Conservation (phyloP, 495 filamentous ascomycete genomes). For the Penicillium daleae region DNA sequence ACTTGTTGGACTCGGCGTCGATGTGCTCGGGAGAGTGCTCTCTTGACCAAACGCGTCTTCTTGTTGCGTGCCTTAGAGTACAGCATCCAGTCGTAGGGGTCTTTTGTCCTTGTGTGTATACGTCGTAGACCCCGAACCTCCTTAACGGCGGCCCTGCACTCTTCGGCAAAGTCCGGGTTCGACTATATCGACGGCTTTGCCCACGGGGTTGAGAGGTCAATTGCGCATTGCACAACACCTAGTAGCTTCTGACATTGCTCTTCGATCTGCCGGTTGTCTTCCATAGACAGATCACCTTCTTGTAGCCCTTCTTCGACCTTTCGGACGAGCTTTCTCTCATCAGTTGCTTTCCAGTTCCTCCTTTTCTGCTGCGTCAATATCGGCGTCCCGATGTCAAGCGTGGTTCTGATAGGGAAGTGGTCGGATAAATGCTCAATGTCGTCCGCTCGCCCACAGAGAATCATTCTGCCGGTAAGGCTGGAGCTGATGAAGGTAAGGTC, state of each 20-base stretch:
- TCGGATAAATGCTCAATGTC: constrained; percentile 20
- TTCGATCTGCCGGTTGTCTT: background rate
- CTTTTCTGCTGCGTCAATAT: background rate
- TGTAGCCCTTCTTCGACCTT: background rate
- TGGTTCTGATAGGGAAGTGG: constrained; percentile 16
- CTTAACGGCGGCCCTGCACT: constrained; percentile 10
- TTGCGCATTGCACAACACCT: background rate
- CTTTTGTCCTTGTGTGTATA: background rate
- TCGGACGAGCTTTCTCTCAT: background rate
- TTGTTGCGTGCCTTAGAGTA: constrained; percentile 13
- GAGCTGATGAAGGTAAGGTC: constrained; percentile 19
- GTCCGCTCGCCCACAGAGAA: constrained; percentile 7
- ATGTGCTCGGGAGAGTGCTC: constrained; percentile 2
- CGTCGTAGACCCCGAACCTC: constrained; percentile 8
- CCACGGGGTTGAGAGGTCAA: constrained; percentile 12
- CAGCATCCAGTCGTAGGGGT: constrained; percentile 5
- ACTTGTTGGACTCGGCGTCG: constrained; percentile 14
- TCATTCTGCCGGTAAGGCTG: constrained; percentile 1
- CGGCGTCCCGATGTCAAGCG: constrained; percentile 15
- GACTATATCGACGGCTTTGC: constrained; percentile 12
- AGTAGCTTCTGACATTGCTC: background rate
- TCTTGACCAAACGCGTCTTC: constrained; percentile 16
- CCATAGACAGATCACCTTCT: background rate
- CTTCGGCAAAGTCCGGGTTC: constrained; percentile 11
- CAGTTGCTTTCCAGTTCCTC: constrained; percentile 11